These are phyloP conservation scores for Chlorella sorokiniana DNA, from an alignment of 139 green algal species.

Conservation along the genomic window DNA sequence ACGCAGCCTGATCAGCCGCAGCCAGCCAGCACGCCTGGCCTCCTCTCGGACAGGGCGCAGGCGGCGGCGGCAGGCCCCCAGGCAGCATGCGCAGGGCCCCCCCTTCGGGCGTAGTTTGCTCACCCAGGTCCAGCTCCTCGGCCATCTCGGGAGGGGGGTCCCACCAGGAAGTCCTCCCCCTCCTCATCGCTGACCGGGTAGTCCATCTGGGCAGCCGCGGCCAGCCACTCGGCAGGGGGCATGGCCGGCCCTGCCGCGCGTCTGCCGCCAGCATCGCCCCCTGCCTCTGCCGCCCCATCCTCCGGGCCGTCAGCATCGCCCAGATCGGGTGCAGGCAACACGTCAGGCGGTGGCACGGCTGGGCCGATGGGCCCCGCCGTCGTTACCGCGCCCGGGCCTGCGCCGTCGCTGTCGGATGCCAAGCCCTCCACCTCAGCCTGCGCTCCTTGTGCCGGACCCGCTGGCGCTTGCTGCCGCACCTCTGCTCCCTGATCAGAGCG, in stretches of 20 bases:
- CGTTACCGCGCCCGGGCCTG: background rate
- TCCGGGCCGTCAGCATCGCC: background rate
- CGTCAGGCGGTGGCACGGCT: background rate
- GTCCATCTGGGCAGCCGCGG: slow-evolving; percentile 49
- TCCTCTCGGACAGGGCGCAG: no score
- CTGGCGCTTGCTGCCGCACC: background rate
- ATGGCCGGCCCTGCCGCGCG: slow-evolving; percentile 57
- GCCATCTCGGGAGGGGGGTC: slow-evolving; percentile 73
- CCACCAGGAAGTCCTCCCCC: slow-evolving; percentile 61
- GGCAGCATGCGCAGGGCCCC: no score
- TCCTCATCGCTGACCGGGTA: slow-evolving; percentile 25
- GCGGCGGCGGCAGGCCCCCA: no score
- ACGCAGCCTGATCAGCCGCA: background rate
- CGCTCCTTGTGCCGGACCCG: background rate
- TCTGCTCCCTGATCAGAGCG: background rate
- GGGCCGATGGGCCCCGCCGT: background rate
- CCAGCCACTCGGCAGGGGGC: slow-evolving; percentile 62
- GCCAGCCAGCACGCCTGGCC: no score
- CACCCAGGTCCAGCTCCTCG: slow-evolving; percentile 56
- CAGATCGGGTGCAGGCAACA: slow-evolving; percentile 24
- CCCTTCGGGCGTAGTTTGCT: background rate
- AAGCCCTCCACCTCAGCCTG: background rate
- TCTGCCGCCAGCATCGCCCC: background rate
- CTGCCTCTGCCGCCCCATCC: slow-evolving; percentile 12
- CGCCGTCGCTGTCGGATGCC: background rate